phyloP scores from a whole-genome alignment of 139 green algal genomes.

The Eudorina sp. region DNA sequence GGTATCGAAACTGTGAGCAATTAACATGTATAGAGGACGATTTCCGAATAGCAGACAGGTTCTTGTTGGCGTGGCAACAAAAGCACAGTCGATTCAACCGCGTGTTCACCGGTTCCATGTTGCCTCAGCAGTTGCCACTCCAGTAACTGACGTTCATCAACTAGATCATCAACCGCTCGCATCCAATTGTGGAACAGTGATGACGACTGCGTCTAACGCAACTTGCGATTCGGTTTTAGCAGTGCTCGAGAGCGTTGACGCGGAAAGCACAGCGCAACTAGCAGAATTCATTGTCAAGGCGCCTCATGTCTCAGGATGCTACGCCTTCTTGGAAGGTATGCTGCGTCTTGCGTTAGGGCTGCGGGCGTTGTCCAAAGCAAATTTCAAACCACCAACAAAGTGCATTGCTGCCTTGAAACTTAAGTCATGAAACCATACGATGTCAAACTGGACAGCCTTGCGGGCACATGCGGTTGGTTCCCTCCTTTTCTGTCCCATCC shows the following conservation, averaged over 20 bases:
- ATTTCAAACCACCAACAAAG: too few relatives aligned
- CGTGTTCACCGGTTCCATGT: neutral
- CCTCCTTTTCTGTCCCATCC: too few relatives aligned
- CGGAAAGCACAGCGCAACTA: neutral
- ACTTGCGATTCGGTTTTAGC: neutral
- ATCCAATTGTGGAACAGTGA: neutral
- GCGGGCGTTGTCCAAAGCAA: too few relatives aligned
- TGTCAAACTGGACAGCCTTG: too few relatives aligned
- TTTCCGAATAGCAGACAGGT: too few relatives aligned
- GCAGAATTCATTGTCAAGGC: neutral
- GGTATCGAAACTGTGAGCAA: too few relatives aligned
- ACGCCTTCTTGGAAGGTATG: neutral
- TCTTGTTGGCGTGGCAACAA: too few relatives aligned
- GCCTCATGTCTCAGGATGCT: neutral
- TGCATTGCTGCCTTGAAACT: too few relatives aligned
- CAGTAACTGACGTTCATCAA: neutral
- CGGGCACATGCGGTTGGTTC: too few relatives aligned
- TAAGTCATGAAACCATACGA: too few relatives aligned
- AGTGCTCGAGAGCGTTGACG: constrained; percentile 2
- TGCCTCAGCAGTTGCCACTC: neutral
- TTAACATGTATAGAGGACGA: too few relatives aligned
- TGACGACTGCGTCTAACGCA: neutral
- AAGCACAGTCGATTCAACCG: too few relatives aligned
- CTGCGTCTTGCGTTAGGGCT: neutral
- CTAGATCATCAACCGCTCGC: neutral